Conservation (phyloP, 2,329 filamentous ascomycete genomes). For the Drechslerella coelobrocha region DNA sequence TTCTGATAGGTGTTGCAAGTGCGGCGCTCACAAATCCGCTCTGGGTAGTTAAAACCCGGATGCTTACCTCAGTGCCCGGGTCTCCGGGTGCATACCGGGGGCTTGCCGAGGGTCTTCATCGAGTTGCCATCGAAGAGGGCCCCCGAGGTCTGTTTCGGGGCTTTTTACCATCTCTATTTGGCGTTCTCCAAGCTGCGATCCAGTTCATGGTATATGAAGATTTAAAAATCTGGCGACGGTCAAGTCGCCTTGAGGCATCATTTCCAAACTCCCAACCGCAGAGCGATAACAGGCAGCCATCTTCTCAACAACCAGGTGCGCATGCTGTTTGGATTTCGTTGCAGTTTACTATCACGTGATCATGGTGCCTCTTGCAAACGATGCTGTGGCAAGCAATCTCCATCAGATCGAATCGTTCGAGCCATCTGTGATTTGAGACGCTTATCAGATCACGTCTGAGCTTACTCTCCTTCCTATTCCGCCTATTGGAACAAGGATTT, state of each 20-base stretch:
- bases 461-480: constrained; percentile 48
- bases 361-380: too few relatives aligned
- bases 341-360: too few relatives aligned
- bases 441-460: constrained; percentile 38
- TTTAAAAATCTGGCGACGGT: constrained; percentile 62
- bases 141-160: constrained; percentile 84
- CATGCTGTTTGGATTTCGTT: constrained; percentile 7
- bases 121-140: constrained; percentile 75
- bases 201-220: constrained; percentile 95
- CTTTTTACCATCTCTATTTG: constrained; percentile 79
- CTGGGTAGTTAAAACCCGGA: constrained; percentile 97
- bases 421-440: constrained; percentile 27
- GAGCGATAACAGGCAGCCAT: constrained; percentile 22
- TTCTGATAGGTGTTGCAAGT: constrained; percentile 68
- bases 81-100: constrained; percentile 77
- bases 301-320: constrained; percentile 35
- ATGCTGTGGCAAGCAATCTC: too few relatives aligned
- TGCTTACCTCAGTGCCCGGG: constrained; percentile 82
- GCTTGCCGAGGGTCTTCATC: constrained; percentile 73
- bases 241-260: constrained; percentile 30
- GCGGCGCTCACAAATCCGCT: constrained; percentile 89
- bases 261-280: not conserved
- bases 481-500: constrained; percentile 44
- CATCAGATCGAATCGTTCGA: not conserved
- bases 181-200: constrained; percentile 88